Evolutionary conservation across 202 grass and related monocot species (phyloP).

Genomic region (Dendrocalamus latiflorus): DNA sequence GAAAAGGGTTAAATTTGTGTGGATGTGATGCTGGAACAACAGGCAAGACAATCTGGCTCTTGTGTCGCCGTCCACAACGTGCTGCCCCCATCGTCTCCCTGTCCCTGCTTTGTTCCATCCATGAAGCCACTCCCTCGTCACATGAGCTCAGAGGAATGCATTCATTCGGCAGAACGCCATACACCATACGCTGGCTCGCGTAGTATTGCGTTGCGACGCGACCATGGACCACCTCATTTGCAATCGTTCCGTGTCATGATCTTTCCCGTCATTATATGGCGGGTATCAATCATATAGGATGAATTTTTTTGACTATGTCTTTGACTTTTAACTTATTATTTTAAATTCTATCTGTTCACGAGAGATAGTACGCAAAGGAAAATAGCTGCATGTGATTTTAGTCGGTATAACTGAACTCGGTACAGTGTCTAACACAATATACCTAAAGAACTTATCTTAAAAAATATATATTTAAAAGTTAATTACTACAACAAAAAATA

Average conservation of each 20-base stretch:
- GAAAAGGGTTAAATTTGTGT: background rate
- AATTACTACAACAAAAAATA: too few relatives aligned
- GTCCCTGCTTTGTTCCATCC: constrained; percentile 26
- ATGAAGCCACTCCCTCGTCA: constrained; percentile 30
- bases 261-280: background rate
- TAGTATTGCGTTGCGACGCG: background rate
- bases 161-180: background rate
- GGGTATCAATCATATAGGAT: too few relatives aligned
- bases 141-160: constrained; percentile 6
- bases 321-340: too few relatives aligned
- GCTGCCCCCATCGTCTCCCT: constrained; percentile 9
- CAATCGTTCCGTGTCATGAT: background rate
- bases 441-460: too few relatives aligned
- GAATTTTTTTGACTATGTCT: too few relatives aligned
- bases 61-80: constrained; percentile 13
- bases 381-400: too few relatives aligned
- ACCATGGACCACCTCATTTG: constrained; percentile 20
- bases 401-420: too few relatives aligned
- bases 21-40: background rate
- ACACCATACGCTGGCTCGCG: background rate
- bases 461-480: too few relatives aligned
- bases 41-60: background rate
- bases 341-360: too few relatives aligned
- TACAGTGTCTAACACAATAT: too few relatives aligned
- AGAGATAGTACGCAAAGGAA: too few relatives aligned